These are phyloP conservation scores for Trichoderma gamsii DNA, from an alignment of 495 filamentous ascomycete species.

Conservation along the genomic window DNA sequence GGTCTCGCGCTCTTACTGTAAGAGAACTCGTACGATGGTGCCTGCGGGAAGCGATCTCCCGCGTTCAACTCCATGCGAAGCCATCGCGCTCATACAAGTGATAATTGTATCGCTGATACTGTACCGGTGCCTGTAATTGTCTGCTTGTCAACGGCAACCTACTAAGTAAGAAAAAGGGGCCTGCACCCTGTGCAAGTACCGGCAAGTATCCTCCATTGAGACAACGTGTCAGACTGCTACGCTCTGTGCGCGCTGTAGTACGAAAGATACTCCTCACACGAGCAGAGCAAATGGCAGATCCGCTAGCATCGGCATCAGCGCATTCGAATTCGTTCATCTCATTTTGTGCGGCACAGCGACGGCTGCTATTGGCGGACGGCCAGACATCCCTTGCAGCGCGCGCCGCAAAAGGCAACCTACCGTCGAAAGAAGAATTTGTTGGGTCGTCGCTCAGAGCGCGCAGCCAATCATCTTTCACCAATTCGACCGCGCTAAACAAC, in stretches of 20 bases:
- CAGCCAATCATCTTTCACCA: neutral
- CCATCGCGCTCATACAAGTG: neutral
- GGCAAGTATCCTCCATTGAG: neutral
- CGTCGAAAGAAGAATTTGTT: neutral
- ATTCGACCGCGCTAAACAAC: neutral
- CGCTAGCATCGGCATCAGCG: constrained; percentile 7
- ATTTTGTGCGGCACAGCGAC: too few relatives aligned
- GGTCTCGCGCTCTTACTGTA: neutral
- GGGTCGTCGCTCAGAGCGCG: neutral
- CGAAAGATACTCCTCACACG: neutral
- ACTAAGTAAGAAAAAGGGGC: neutral
- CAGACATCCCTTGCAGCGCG: neutral
- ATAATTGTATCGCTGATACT: neutral
- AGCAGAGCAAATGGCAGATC: neutral
- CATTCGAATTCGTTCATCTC: constrained; percentile 12
- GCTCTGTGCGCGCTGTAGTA: neutral
- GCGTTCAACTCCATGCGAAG: neutral
- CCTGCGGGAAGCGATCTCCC: neutral
- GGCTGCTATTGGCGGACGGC: too few relatives aligned
- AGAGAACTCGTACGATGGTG: constrained; percentile 5
- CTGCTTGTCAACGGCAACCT: neutral
- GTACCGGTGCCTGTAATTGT: neutral
- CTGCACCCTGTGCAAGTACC: neutral
- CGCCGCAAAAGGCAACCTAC: neutral
- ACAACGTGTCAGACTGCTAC: neutral